phyloP scores from a whole-genome alignment of 768 basidiomycete genomes.

The Hebeloma cylindrosporum region DNA sequence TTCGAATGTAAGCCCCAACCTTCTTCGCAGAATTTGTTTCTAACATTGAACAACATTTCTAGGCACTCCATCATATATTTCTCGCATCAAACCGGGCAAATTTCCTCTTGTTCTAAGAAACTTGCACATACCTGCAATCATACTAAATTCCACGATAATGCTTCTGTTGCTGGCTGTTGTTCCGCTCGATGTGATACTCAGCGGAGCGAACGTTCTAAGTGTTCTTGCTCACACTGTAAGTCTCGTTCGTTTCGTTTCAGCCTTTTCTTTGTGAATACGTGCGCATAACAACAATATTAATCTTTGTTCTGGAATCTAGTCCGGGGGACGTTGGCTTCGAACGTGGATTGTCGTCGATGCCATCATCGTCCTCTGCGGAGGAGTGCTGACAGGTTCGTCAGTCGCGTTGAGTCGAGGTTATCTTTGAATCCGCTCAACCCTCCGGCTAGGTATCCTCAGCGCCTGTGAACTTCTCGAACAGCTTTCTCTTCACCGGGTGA shows the following conservation, averaged over 20 bases:
- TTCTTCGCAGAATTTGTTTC: not conserved
- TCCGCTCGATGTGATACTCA: conserved; percentile 47
- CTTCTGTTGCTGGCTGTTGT: conserved; percentile 59
- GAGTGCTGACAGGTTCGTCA: conserved; percentile 72
- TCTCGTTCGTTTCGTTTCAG: not conserved
- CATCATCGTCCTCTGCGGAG: conserved; percentile 69
- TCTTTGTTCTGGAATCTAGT: too few relatives aligned
- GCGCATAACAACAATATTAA: too few relatives aligned
- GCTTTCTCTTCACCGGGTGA: conserved; percentile 56
- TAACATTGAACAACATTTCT: too few relatives aligned
- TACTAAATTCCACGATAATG: conserved; percentile 57
- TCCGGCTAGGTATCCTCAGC: conserved; percentile 45
- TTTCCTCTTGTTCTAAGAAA: conserved; percentile 66
- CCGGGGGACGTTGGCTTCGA: conserved; percentile 60
- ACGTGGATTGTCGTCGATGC: conserved; percentile 66
- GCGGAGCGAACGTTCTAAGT: conserved; percentile 62
- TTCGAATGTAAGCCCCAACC: conserved; percentile 52
- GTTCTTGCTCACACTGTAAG: conserved; percentile 58
- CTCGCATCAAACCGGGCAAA: conserved; percentile 53
- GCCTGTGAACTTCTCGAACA: conserved; percentile 60
- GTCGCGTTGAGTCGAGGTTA: too few relatives aligned
- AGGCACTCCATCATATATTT: conserved; percentile 66
- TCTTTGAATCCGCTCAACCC: too few relatives aligned
- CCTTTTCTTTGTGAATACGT: not conserved
- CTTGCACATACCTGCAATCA: conserved; percentile 57